A percentile compares a stretch with the other conserved stretches of the same genome.
Evolutionary conservation across 1,284 basidiomycete species (phyloP).

Genomic region (Sphagnurus paluster): DNA sequence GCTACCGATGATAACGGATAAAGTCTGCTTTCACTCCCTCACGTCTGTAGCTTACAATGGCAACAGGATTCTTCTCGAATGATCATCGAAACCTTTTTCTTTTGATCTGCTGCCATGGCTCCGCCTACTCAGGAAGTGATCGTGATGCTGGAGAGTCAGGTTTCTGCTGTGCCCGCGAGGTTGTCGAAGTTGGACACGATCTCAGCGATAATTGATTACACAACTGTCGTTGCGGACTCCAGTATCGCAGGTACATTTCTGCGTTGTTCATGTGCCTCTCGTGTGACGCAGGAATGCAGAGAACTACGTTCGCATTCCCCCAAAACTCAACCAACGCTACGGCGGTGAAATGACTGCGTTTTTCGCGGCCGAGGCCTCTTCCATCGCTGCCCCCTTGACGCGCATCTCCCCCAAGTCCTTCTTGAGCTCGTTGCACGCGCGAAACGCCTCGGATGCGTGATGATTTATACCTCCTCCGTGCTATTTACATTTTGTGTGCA

Average conservation of each 20-base stretch:
- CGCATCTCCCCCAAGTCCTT: conserved; percentile 1
- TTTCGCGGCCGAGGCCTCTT: conserved; percentile 2
- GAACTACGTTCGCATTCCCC: conserved; percentile 1
- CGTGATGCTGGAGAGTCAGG: conserved; percentile 10
- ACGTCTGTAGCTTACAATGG: not conserved
- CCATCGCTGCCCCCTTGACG: not conserved
- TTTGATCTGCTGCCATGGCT: conserved; percentile 16
- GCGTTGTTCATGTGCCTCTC: conserved; percentile 9
- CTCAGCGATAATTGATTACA: conserved; percentile 11
- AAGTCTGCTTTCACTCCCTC: not conserved
- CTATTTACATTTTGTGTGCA: conserved; percentile 3
- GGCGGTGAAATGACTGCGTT: conserved; percentile 2
- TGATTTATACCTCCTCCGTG: not conserved
- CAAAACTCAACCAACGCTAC: not conserved
- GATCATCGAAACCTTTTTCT: conserved; percentile 18
- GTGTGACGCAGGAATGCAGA: conserved; percentile 4
- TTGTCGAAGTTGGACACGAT: conserved; percentile 8
- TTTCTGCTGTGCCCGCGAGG: conserved; percentile 7
- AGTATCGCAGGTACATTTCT: conserved; percentile 1
- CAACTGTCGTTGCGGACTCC: conserved; percentile 7
- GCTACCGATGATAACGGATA: not conserved
- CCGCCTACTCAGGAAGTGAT: conserved; percentile 11
- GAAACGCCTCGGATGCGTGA: conserved; percentile 10
- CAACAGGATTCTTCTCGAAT: conserved; percentile 9
- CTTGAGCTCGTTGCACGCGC: conserved; percentile 14